These are phyloP conservation scores for Penicillium sp. DNA, from an alignment of 2,329 filamentous ascomycete species.

Conservation along the genomic window DNA sequence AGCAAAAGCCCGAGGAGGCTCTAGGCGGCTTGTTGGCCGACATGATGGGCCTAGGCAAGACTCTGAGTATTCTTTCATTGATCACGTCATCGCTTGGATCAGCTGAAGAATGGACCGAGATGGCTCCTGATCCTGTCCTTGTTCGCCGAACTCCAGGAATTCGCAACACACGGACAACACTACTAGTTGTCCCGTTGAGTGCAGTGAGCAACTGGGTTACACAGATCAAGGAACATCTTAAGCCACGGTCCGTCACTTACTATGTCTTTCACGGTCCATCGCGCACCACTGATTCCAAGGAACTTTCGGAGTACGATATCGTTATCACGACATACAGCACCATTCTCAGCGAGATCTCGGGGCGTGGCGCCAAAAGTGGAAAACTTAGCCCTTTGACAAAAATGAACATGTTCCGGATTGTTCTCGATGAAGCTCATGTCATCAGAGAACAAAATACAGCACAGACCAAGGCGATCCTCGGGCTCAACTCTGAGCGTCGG, in stretches of 20 bases:
- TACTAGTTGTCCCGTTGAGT: conserved; percentile 85
- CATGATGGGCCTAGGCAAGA: conserved; percentile 89
- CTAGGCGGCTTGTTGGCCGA: conserved; percentile 74
- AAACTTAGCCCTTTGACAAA: conserved; percentile 62
- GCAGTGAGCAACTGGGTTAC: conserved; percentile 93
- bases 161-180: conserved; percentile 72
- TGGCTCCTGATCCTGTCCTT: conserved; percentile 46
- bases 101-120: conserved; percentile 60
- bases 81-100: conserved; percentile 64
- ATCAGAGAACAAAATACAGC: conserved; percentile 82
- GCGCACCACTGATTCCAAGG: conserved; percentile 65
- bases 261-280: conserved; percentile 85
- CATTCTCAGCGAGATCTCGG: conserved; percentile 72
- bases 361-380: conserved; percentile 60
- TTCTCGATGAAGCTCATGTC: conserved; percentile 90
- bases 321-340: conserved; percentile 93
- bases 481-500: conserved; percentile 72
- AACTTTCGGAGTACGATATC: conserved; percentile 72
- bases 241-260: conserved; percentile 61
- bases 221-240: conserved; percentile 81
- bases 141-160: conserved; percentile 32
- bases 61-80: conserved; percentile 78
- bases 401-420: conserved; percentile 88
- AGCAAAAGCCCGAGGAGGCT: conserved; percentile 61
- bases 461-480: conserved; percentile 81